Evolutionary conservation across 2,329 filamentous ascomycete genomes (phyloP), one percentile per base, ranked within the genome.

Genomic region (Dactylonectria estremocensis): DNA sequence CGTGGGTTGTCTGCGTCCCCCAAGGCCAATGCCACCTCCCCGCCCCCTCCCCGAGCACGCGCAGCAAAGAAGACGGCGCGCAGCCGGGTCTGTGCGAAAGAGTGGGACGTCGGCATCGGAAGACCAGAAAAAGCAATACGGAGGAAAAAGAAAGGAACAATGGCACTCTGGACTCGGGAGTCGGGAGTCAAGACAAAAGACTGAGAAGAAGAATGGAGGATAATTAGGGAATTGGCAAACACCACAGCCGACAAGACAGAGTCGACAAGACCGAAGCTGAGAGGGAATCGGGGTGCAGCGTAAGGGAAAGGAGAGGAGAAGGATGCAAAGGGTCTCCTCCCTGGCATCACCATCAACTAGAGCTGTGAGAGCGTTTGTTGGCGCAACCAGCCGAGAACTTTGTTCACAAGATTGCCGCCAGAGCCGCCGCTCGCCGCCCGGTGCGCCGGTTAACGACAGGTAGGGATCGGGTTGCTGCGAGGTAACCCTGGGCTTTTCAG

Each of bases 371-470:
- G 40, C 40, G 16, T 18, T 43, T 14, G 40, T 43, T 56, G 45
- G 40, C 14, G 52, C 58, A 57, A 48, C 43, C 45, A 62, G 50
- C 20, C 28, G n/a, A 22, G 35, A 55, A 33, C 49, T 35, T 50
- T 66, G 49, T 64, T 22, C 31, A 59, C 61, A 61, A 66, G 62
- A 61, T 70, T 74, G 69, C 74, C 74, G 74, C 74, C 71, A 68
- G 71, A 75, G 69, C 74, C 72, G 73, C 72, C 64, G 56, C 33
- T 43, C 46, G 56, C 66, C 52, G 49, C 62, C 66, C 52, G 46
- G 68, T 49, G 46, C 45, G 52, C 64, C 61, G 61, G 61, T 55
- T 67, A 60, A 66, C 55, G 61, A 55, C 55, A 56, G 64, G 64
- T 68, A 58, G 31, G 61, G 55, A 67, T 66, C 69, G 59, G 64